Percentiles rank a stretch among this genome's conserved stretches.
Conservation (phyloP, 768 basidiomycete genomes). For the Russula emetica region DNA sequence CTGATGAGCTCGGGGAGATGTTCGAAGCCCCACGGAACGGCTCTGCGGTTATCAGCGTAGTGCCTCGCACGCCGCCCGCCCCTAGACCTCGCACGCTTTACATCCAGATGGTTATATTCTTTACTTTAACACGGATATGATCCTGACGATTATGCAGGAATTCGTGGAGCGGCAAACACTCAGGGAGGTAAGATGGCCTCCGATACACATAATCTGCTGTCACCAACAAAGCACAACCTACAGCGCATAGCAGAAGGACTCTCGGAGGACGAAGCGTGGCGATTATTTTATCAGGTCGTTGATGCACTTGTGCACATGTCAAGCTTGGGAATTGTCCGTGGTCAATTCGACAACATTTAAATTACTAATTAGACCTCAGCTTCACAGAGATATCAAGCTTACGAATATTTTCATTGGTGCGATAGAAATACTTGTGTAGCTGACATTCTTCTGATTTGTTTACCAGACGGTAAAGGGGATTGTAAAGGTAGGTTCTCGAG, state of each 20-base stretch:
- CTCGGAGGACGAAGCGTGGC: conserved; percentile 82
- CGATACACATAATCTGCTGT: conserved; percentile 11
- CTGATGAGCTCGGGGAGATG: conserved; percentile 32
- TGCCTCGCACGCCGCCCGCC: conserved; percentile 19
- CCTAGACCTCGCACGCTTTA: conserved; percentile 58
- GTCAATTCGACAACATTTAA: neutral
- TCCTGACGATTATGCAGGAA: conserved; percentile 47
- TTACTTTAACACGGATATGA: neutral
- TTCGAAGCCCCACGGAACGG: conserved; percentile 10
- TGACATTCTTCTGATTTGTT: conserved; percentile 5
- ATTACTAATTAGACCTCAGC: conserved; percentile 34
- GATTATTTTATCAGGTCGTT: conserved; percentile 82
- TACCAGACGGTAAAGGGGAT: conserved; percentile 70
- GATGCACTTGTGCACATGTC: conserved; percentile 91
- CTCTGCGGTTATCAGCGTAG: conserved; percentile 19
- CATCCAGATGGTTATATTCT: conserved; percentile 78
- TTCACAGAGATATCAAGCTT: conserved; percentile 87
- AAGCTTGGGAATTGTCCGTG: conserved; percentile 72
- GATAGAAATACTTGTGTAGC: conserved; percentile 27
- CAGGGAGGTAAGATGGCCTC: conserved; percentile 53
- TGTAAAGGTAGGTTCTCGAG: conserved; percentile 55
- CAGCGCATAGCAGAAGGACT: conserved; percentile 77
- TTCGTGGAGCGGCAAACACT: conserved; percentile 90
- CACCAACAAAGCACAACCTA: neutral
- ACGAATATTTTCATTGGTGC: conserved; percentile 92